These are phyloP conservation scores for Vaccinium myrtillus DNA, from an alignment of 148 eudicot species.

Conservation along the genomic window DNA sequence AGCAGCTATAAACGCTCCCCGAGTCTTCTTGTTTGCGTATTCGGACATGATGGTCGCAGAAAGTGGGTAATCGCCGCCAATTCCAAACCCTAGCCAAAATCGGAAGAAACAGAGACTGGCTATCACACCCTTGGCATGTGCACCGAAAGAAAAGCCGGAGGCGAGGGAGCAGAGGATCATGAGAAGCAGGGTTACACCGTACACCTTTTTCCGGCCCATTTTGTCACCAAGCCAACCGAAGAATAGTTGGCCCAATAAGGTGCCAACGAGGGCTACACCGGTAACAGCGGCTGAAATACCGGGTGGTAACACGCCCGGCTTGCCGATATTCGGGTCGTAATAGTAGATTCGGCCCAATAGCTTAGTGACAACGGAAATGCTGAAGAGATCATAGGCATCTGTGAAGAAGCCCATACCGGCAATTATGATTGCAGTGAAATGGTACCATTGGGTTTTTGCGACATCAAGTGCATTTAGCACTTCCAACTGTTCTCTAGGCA, in stretches of 20 bases:
- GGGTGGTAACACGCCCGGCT: not conserved
- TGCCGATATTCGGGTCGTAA: not conserved
- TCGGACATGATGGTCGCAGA: slow-evolving; percentile 69
- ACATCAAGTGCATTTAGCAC: too few relatives aligned
- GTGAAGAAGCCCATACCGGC: too few relatives aligned
- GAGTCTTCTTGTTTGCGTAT: slow-evolving; percentile 58
- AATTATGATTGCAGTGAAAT: too few relatives aligned
- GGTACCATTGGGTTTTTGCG: too few relatives aligned
- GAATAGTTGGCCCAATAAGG: not conserved
- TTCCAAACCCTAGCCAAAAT: slow-evolving; percentile 65
- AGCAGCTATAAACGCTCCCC: slow-evolving; percentile 61
- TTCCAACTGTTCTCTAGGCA: too few relatives aligned
- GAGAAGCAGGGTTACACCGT: too few relatives aligned
- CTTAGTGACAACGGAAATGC: not conserved
- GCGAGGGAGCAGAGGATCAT: too few relatives aligned
- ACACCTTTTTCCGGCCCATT: too few relatives aligned
- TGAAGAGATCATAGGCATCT: not conserved
- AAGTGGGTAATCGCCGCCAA: slow-evolving; percentile 64
- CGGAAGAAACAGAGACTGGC: slow-evolving; percentile 46
- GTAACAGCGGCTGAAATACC: not conserved
- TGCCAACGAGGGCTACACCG: not conserved
- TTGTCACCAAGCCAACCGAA: too few relatives aligned
- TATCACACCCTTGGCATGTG: not conserved
- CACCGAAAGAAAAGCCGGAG: too few relatives aligned
- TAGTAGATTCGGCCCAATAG: not conserved